phyloP scores from a whole-genome alignment of 2,329 filamentous ascomycete genomes.

The Paracoccidioides brasiliensis region DNA sequence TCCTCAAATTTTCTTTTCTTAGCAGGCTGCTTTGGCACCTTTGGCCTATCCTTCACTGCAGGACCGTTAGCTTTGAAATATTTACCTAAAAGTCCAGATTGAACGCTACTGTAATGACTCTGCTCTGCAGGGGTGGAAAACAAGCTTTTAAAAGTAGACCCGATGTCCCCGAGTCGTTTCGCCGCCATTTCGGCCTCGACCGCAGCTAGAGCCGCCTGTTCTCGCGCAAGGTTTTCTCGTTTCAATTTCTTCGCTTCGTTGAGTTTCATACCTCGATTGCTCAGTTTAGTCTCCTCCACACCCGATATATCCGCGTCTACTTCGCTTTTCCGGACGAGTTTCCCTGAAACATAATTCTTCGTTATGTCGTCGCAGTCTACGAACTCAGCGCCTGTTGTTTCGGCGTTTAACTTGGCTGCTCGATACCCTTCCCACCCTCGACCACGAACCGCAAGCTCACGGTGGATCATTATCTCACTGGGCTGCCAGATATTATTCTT shows the following conservation, averaged over 20 bases:
- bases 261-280: conserved; percentile 47
- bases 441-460: conserved; percentile 47
- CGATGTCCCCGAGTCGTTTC: conserved; percentile 25
- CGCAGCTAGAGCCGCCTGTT: conserved; percentile 34
- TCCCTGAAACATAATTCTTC: conserved; percentile 26
- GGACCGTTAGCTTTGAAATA: conserved; percentile 15
- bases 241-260: conserved; percentile 51
- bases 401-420: conserved; percentile 38
- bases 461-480: conserved; percentile 53
- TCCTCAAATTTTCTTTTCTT: conserved; percentile 46
- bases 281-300: conserved; percentile 39
- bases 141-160: conserved; percentile 25
- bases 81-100: conserved; percentile 14
- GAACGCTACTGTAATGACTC: conserved; percentile 10
- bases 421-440: conserved; percentile 40
- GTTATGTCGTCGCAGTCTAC: conserved; percentile 41
- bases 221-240: conserved; percentile 38
- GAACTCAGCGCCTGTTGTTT: conserved; percentile 40
- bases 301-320: conserved; percentile 22
- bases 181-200: conserved; percentile 27
- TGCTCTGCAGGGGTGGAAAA: conserved; percentile 19
- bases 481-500: conserved; percentile 59
- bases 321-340: conserved; percentile 30
- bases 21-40: conserved; percentile 13
- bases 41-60: conserved; percentile 16